Evolutionary conservation across 2,329 filamentous ascomycete species (phyloP).

Genomic region (Arachnomyces sp.): DNA sequence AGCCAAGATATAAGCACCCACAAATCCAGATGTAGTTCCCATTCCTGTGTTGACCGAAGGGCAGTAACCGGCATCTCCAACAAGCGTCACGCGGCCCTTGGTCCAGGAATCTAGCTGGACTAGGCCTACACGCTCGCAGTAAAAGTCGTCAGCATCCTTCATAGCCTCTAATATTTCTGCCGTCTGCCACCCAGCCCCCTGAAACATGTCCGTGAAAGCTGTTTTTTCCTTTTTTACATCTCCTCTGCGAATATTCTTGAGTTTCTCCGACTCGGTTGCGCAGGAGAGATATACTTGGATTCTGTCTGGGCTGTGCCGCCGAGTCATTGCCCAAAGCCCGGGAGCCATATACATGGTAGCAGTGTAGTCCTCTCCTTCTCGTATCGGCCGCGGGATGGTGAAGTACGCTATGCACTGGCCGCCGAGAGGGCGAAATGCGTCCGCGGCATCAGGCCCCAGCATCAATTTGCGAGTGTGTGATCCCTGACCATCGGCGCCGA

Average conservation of each 20-base stretch:
- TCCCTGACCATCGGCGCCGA: slow-evolving; percentile 23
- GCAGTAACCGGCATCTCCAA: slow-evolving; percentile 49
- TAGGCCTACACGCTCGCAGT: slow-evolving; percentile 36
- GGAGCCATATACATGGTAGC: slow-evolving; percentile 32
- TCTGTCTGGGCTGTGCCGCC: slow-evolving; percentile 30
- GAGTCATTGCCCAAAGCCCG: slow-evolving; percentile 32
- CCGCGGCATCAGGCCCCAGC: slow-evolving; percentile 11
- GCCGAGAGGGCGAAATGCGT: slow-evolving; percentile 16
- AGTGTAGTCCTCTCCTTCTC: slow-evolving; percentile 26
- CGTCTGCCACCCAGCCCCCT: slow-evolving; percentile 31
- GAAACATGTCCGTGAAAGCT: slow-evolving; percentile 21
- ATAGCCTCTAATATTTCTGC: slow-evolving; percentile 32
- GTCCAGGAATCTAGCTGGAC: slow-evolving; percentile 40
- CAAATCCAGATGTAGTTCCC: slow-evolving; percentile 43
- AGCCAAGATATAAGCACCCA: slow-evolving; percentile 29
- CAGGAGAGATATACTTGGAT: slow-evolving; percentile 34
- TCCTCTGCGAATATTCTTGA: slow-evolving; percentile 16
- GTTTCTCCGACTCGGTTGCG: slow-evolving; percentile 15
- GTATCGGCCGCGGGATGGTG: slow-evolving; percentile 23
- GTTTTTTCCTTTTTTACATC: slow-evolving; percentile 20
- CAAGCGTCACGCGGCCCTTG: slow-evolving; percentile 40
- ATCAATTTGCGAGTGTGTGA: slow-evolving; percentile 18
- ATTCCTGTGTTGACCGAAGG: slow-evolving; percentile 44
- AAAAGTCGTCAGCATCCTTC: slow-evolving; percentile 35
- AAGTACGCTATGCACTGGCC: slow-evolving; percentile 29